Evolutionary conservation across 2,329 filamentous ascomycete species (phyloP).

Genomic region (Emergomyces pasteurianus): DNA sequence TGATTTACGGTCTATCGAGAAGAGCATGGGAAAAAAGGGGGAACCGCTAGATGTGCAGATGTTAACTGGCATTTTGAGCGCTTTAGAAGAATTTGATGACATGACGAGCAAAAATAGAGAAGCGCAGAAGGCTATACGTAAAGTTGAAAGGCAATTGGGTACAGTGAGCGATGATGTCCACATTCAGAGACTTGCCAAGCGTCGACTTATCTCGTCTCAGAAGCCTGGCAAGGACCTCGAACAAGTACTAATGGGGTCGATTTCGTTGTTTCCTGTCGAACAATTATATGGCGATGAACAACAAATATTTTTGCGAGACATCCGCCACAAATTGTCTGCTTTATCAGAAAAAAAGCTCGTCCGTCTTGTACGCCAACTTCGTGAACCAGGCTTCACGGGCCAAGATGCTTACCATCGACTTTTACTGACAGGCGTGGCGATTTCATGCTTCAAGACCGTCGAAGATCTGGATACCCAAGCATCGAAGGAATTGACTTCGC

Average conservation of each 20-base stretch:
- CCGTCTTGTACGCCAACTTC: conserved; percentile 21
- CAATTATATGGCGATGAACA: conserved; percentile 29
- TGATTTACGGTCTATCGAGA: conserved; percentile 25
- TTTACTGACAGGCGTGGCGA: conserved; percentile 26
- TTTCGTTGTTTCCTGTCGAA: conserved; percentile 24
- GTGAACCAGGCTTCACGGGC: conserved; percentile 19
- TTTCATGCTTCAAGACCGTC: conserved; percentile 21
- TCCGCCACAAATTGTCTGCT: conserved; percentile 22
- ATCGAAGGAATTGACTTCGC: conserved; percentile 24
- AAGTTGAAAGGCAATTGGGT: conserved; percentile 24
- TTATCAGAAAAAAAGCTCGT: conserved; percentile 22
- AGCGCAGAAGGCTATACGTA: conserved; percentile 23
- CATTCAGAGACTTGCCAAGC: conserved; percentile 20
- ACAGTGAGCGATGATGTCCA: conserved; percentile 21
- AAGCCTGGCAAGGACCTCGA: conserved; percentile 7
- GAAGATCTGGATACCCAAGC: conserved; percentile 27
- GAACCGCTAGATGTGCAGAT: conserved; percentile 19
- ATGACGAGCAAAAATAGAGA: conserved; percentile 23
- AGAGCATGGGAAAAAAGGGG: conserved; percentile 21
- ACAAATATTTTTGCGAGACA: conserved; percentile 25
- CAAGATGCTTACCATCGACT: conserved; percentile 21
- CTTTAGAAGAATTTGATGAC: conserved; percentile 30
- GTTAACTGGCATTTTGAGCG: conserved; percentile 26
- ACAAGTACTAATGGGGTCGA: conserved; percentile 13
- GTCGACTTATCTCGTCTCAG: conserved; percentile 23